Percentiles rank a stretch among this genome's conserved stretches.
These are phyloP conservation scores for Leccinum pellstonianum DNA, from an alignment of 768 basidiomycete genomes.

Conservation along the genomic window DNA sequence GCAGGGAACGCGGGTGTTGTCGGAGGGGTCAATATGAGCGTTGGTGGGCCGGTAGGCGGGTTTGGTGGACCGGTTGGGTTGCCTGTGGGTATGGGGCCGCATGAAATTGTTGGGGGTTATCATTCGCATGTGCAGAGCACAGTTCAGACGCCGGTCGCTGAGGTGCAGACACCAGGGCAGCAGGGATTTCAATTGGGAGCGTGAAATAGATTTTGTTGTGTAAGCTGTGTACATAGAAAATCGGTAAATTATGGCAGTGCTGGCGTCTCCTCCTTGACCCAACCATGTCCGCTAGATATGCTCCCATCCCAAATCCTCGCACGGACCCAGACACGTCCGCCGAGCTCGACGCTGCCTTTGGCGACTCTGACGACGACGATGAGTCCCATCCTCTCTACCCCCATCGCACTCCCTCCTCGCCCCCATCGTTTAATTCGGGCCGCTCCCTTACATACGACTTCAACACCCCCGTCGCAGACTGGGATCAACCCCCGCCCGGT, in stretches of 20 bases:
- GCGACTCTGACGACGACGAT: conserved; percentile 71
- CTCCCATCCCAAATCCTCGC: conserved; percentile 60
- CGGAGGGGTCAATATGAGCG: conserved; percentile 17
- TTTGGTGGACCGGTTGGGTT: conserved; percentile 30
- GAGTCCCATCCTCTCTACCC: conserved; percentile 55
- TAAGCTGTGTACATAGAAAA: conserved; percentile 9
- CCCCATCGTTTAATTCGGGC: not conserved
- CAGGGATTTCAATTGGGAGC: conserved; percentile 28
- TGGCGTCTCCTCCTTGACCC: not conserved
- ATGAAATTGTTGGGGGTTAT: conserved; percentile 20
- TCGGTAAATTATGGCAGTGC: not conserved
- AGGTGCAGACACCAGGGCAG: conserved; percentile 18
- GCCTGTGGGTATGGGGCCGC: conserved; percentile 21
- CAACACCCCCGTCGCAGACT: conserved; percentile 63
- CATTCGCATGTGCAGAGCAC: conserved; percentile 10
- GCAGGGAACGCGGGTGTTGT: conserved; percentile 6
- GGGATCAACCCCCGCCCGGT: conserved; percentile 80
- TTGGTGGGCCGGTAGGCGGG: conserved; percentile 31
- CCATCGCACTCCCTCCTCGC: conserved; percentile 24
- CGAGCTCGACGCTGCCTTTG: conserved; percentile 88
- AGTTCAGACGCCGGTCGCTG: conserved; percentile 7
- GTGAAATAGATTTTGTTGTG: not conserved
- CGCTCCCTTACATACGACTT: conserved; percentile 66
- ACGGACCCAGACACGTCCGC: conserved; percentile 46
- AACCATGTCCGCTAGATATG: conserved; percentile 59